Percentiles rank a stretch among this genome's conserved stretches.
phyloP scores from a whole-genome alignment of 2,329 filamentous ascomycete species.

The Colletotrichum sp. region DNA sequence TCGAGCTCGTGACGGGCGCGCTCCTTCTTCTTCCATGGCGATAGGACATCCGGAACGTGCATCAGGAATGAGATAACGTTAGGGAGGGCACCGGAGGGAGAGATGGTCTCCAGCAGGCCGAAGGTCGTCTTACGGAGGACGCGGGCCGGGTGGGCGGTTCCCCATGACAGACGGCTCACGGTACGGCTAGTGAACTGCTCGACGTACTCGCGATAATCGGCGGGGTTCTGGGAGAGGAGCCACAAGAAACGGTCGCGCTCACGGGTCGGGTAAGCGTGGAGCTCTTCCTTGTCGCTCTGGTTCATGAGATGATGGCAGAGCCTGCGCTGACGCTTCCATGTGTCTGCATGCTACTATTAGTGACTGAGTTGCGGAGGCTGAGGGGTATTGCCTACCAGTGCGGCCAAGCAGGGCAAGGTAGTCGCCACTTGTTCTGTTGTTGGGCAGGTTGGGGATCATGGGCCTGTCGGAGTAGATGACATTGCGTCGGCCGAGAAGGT shows the following conservation, averaged over 20 bases:
- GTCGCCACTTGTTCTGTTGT: slow-evolving; percentile 51
- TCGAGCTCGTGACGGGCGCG: slow-evolving; percentile 43
- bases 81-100: slow-evolving; percentile 47
- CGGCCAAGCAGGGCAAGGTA: slow-evolving; percentile 49
- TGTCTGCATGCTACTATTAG: slow-evolving; percentile 33
- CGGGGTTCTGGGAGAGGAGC: slow-evolving; percentile 40
- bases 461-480: slow-evolving; percentile 53
- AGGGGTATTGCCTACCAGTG: slow-evolving; percentile 34
- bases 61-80: slow-evolving; percentile 43
- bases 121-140: slow-evolving; percentile 48
- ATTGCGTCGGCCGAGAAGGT: slow-evolving; percentile 45
- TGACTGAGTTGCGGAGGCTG: too few species aligned
- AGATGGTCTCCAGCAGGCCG: slow-evolving; percentile 50
- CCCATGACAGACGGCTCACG: slow-evolving; percentile 50
- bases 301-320: slow-evolving; percentile 49
- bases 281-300: slow-evolving; percentile 34
- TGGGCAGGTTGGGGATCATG: slow-evolving; percentile 49
- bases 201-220: slow-evolving; percentile 48
- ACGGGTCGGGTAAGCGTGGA: slow-evolving; percentile 46
- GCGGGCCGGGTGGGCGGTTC: slow-evolving; percentile 42
- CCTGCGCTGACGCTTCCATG: slow-evolving; percentile 53
- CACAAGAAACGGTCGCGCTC: slow-evolving; percentile 53
- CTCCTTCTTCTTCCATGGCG: slow-evolving; percentile 52
- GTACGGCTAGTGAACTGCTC: slow-evolving; percentile 53
- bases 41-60: slow-evolving; percentile 41